phyloP scores from a whole-genome alignment of 169 alveolate genomes.

The Eimeria brunetti region DNA sequence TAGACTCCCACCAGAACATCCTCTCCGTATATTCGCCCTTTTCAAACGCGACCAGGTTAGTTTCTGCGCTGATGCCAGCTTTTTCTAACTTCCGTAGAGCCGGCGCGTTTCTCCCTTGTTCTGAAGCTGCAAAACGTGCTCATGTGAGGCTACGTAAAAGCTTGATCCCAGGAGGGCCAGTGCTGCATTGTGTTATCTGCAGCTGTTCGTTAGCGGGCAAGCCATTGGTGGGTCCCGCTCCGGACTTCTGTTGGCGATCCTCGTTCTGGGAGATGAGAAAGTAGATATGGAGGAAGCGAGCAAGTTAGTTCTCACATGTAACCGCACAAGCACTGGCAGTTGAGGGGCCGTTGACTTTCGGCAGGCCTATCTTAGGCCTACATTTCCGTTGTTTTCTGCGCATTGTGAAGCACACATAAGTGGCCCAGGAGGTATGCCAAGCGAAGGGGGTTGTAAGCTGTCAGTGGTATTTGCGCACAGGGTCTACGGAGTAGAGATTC shows the following conservation, averaged over 20 bases:
- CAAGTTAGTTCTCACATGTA: constrained; percentile 47
- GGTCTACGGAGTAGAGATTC: constrained; percentile 76
- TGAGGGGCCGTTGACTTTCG: not conserved
- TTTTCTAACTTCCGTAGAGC: not conserved
- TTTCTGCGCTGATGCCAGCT: not conserved
- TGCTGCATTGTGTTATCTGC: constrained; percentile 33
- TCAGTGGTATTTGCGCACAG: not conserved
- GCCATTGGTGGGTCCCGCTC: constrained; percentile 17
- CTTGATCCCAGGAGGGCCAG: not conserved
- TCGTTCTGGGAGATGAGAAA: constrained; percentile 75
- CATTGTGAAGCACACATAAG: not conserved
- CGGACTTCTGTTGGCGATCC: constrained; percentile 67
- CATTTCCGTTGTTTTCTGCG: not conserved
- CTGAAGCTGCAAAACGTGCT: not conserved
- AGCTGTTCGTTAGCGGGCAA: constrained; percentile 70
- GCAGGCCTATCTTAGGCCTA: not conserved
- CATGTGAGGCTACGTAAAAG: not conserved
- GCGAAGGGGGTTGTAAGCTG: not conserved
- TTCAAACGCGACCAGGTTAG: constrained; percentile 71
- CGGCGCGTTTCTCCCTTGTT: too few species aligned
- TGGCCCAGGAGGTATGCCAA: not conserved
- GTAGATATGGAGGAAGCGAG: constrained; percentile 77
- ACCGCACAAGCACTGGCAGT: not conserved
- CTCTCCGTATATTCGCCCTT: constrained; percentile 64
- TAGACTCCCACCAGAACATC: constrained; percentile 62